A percentile compares a stretch with the other conserved stretches of the same genome.
Conservation (phyloP, 2,329 filamentous ascomycete species). For the Fusarium nurragi region DNA sequence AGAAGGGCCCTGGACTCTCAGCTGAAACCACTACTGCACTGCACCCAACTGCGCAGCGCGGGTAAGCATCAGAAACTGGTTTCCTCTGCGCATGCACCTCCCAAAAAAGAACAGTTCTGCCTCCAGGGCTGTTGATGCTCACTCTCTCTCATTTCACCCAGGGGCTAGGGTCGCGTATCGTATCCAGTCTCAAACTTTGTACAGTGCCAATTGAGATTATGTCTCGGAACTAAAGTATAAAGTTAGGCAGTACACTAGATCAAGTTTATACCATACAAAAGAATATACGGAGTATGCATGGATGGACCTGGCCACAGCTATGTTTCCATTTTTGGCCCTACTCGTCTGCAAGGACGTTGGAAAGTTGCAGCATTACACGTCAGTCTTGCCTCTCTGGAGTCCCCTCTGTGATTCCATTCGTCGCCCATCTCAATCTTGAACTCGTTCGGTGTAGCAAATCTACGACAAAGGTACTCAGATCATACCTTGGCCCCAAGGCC, state of each 20-base stretch:
- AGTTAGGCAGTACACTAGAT: background rate
- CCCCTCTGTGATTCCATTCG: background rate
- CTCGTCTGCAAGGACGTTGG: conserved; percentile 13
- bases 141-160: conserved; percentile 21
- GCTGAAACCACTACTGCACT: conserved; percentile 35
- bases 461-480: background rate
- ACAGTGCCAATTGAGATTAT: conserved; percentile 3
- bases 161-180: conserved; percentile 10
- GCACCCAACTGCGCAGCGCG: conserved; percentile 5
- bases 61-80: conserved; percentile 7
- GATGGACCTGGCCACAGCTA: background rate
- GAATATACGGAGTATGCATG: conserved; percentile 3
- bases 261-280: background rate
- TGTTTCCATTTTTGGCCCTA: conserved; percentile 34
- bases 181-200: conserved; percentile 4
- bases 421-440: background rate
- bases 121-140: conserved; percentile 13
- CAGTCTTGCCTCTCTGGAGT: conserved; percentile 19
- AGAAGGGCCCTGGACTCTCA: conserved; percentile 8
- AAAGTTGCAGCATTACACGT: conserved; percentile 31
- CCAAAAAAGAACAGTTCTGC: background rate
- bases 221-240: background rate
- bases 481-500: background rate
- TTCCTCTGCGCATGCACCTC: background rate
- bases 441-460: background rate